These are phyloP conservation scores for Lentinula lateritia DNA, from an alignment of 768 basidiomycete species.

Conservation along the genomic window DNA sequence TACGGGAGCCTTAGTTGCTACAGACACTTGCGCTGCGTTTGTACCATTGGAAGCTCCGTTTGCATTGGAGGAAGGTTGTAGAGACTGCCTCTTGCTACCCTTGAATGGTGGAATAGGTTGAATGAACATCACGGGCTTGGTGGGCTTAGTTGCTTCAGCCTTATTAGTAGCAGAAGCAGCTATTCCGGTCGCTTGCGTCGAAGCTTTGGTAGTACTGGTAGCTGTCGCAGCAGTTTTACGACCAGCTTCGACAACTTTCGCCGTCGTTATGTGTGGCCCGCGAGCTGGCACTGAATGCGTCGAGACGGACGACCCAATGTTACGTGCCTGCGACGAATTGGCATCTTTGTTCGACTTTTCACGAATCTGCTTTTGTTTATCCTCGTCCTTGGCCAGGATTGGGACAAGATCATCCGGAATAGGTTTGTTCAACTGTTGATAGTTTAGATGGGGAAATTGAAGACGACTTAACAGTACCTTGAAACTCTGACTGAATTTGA, in stretches of 20 bases:
- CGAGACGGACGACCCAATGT: constrained; percentile 51
- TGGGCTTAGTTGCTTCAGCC: constrained; percentile 23
- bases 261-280: constrained; percentile 30
- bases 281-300: constrained; percentile 12
- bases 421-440: constrained; percentile 76
- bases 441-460: background rate
- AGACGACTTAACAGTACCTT: constrained; percentile 53
- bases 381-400: constrained; percentile 90
- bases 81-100: constrained; percentile 39
- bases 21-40: constrained; percentile 23
- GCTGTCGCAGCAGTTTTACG: constrained; percentile 19
- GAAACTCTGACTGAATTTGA: constrained; percentile 92
- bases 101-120: constrained; percentile 90
- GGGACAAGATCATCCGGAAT: constrained; percentile 93
- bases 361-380: constrained; percentile 77
- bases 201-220: constrained; percentile 20
- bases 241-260: constrained; percentile 25
- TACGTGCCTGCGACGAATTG: constrained; percentile 56
- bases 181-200: constrained; percentile 17
- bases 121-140: constrained; percentile 68
- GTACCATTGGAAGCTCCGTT: background rate
- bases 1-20: constrained; percentile 19
- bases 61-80: constrained; percentile 14
- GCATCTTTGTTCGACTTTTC: constrained; percentile 75
- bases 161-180: constrained; percentile 22